phyloP scores from a whole-genome alignment of 768 basidiomycete species.

The Collybiopsis luxurians region DNA sequence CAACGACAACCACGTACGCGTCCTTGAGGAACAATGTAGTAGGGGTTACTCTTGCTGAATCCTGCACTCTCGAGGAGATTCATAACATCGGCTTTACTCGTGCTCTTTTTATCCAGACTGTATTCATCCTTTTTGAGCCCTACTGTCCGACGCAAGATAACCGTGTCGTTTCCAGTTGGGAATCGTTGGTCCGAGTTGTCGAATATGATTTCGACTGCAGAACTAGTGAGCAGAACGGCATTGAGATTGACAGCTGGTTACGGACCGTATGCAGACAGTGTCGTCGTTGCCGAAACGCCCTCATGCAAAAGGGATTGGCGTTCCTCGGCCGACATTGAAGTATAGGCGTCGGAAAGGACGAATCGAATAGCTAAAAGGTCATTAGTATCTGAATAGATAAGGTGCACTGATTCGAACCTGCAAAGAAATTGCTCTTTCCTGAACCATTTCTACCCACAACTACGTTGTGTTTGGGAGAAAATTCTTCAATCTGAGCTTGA shows the following conservation, averaged over 20 bases:
- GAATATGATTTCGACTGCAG: conserved; percentile 85
- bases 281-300: conserved; percentile 83
- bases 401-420: conserved; percentile 49
- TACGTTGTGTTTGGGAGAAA: conserved; percentile 91
- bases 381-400: background rate
- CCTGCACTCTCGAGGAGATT: conserved; percentile 95
- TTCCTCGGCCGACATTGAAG: conserved; percentile 92
- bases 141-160: conserved; percentile 89
- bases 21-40: conserved; percentile 99
- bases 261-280: conserved; percentile 87
- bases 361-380: conserved; percentile 80
- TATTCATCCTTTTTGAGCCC: conserved; percentile 99
- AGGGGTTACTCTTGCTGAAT: conserved; percentile 97
- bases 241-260: conserved; percentile 9
- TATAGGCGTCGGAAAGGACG: conserved; percentile 96
- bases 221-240: conserved; percentile 4
- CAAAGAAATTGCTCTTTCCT: conserved; percentile 99
- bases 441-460: conserved; percentile 97
- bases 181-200: conserved; percentile 95
- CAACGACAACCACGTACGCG: conserved; percentile 54
- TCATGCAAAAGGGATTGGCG: conserved; percentile 92
- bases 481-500: conserved; percentile 92
- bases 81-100: conserved; percentile 96
- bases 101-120: conserved; percentile 92
- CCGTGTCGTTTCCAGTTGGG: conserved; percentile 85